These are phyloP conservation scores for Aspergillus tubingensis DNA, from an alignment of 2,329 filamentous ascomycete genomes.

Conservation along the genomic window DNA sequence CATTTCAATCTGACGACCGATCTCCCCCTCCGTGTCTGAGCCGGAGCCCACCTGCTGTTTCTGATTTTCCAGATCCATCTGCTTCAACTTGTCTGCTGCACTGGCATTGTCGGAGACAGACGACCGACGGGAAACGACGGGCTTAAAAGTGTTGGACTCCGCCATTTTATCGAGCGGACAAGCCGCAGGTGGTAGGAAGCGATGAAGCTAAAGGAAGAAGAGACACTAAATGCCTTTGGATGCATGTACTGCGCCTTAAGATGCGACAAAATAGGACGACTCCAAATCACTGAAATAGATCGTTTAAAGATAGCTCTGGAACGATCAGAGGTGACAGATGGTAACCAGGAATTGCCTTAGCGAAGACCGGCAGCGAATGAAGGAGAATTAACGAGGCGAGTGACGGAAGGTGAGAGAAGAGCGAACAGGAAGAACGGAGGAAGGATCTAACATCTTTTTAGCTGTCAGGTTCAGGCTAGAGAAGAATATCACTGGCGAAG, in stretches of 20 bases:
- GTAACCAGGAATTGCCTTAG: not conserved
- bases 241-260: conserved; percentile 36
- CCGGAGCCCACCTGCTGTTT: conserved; percentile 24
- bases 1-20: conserved; percentile 70
- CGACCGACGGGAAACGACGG: conserved; percentile 21
- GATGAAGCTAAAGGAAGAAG: conserved; percentile 28
- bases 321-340: not conserved
- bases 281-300: not conserved
- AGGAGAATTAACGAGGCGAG: not conserved
- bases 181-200: conserved; percentile 37
- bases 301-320: not conserved
- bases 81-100: conserved; percentile 30
- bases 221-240: conserved; percentile 28
- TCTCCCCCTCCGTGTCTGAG: conserved; percentile 46
- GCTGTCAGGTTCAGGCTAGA: not conserved
- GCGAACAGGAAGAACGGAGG: not conserved
- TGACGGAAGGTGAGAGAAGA: not conserved
- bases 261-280: not conserved
- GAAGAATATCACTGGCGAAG: not conserved
- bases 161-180: conserved; percentile 44
- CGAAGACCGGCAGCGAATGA: not conserved
- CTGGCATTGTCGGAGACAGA: conserved; percentile 26
- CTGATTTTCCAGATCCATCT: conserved; percentile 31
- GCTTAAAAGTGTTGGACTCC: conserved; percentile 29
- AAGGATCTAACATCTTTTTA: not conserved